Conservation (phyloP, 805 yeast species). For the Ogataea parapolymorpha region DNA sequence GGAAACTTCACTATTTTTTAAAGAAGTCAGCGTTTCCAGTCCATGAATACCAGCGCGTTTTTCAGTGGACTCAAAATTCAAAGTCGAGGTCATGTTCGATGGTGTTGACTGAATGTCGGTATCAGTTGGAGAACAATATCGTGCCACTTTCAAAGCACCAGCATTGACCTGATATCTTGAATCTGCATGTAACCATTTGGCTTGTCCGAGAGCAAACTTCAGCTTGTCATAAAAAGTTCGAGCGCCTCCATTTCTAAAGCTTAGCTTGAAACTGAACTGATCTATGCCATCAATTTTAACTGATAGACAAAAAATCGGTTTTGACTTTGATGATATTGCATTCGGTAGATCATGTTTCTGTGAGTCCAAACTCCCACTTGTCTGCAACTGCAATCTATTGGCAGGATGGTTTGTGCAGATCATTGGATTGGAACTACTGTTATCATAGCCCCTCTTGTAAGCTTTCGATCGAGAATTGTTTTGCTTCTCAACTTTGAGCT, state of each 20-base stretch:
- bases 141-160: conserved; percentile 29
- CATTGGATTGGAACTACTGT: too few species aligned
- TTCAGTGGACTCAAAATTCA: not conserved
- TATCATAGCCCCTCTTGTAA: too few species aligned
- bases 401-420: too few species aligned
- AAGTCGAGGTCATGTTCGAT: not conserved
- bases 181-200: conserved; percentile 43
- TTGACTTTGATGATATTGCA: not conserved
- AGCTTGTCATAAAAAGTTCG: conserved; percentile 47
- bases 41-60: conserved; percentile 64
- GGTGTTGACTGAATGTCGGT: not conserved
- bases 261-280: conserved; percentile 54
- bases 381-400: too few species aligned
- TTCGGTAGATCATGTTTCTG: too few species aligned
- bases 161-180: conserved; percentile 31
- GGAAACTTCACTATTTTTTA: conserved; percentile 55
- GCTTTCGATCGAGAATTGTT: not conserved
- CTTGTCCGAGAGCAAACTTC: conserved; percentile 41
- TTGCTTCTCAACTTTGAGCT: not conserved
- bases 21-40: conserved; percentile 55
- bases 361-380: too few species aligned
- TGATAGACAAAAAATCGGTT: not conserved
- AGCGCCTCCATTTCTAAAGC: conserved; percentile 75
- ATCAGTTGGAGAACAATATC: not conserved
- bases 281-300: not conserved